A percentile compares a stretch with the other conserved stretches of the same genome.
phyloP scores from a whole-genome alignment of 2,329 filamentous ascomycete genomes.

The Aspergillus sp. region DNA sequence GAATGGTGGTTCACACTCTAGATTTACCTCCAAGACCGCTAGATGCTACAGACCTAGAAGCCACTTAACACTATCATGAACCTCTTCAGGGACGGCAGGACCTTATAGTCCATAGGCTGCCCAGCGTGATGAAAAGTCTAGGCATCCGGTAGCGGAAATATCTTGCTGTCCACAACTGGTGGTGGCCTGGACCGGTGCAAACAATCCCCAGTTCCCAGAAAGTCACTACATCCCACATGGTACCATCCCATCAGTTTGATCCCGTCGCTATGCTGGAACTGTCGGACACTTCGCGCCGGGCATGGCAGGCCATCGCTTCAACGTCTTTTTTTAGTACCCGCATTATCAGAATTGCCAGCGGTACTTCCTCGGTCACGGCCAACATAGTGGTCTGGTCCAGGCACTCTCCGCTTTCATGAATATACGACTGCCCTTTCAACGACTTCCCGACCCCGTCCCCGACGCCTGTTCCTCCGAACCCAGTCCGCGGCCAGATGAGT shows the following conservation, averaged over 20 bases:
- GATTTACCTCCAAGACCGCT: no score
- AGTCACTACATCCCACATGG: slow-evolving; percentile 25
- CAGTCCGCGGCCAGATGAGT: slow-evolving; percentile 24
- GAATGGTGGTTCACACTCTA: no score
- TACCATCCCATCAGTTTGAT: slow-evolving; percentile 33
- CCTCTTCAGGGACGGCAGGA: no score
- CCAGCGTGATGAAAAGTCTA: no score
- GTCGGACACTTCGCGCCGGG: slow-evolving; percentile 34
- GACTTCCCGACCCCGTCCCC: slow-evolving; percentile 49
- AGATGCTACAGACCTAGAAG: no score
- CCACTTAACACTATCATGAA: no score
- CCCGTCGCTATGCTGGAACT: slow-evolving; percentile 38
- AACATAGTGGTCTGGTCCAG: slow-evolving; percentile 81
- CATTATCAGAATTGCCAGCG: slow-evolving; percentile 85
- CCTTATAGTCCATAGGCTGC: no score
- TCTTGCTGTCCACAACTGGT: no score
- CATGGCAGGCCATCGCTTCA: slow-evolving; percentile 48
- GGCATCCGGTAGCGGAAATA: no score
- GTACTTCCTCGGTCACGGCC: slow-evolving; percentile 89
- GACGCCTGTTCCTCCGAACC: slow-evolving; percentile 37
- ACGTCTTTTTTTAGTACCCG: slow-evolving; percentile 88
- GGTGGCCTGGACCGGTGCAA: no score
- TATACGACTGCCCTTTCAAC: slow-evolving; percentile 85
- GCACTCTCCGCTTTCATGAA: slow-evolving; percentile 88
- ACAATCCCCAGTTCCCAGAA: no score